A percentile compares a stretch with the other conserved stretches of the same genome.
These are phyloP conservation scores for Peniophora sp. DNA, from an alignment of 1,284 basidiomycete species.

Conservation along the genomic window DNA sequence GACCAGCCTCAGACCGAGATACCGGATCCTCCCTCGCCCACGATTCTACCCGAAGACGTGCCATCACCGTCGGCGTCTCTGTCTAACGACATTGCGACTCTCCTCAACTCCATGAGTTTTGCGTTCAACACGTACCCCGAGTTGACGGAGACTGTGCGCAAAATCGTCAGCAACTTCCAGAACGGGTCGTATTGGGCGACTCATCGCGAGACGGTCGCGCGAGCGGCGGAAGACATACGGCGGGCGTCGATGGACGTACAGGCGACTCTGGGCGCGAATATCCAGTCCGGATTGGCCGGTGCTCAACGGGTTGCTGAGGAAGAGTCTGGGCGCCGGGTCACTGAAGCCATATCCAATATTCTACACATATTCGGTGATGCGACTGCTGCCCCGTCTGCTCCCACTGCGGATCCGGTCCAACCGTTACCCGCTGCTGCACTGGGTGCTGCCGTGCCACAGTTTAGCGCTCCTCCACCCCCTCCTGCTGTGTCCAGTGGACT, in stretches of 20 bases:
- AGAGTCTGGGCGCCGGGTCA: conserved; percentile 54
- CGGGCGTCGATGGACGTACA: conserved; percentile 32
- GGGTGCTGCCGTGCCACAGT: background rate
- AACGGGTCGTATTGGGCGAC: conserved; percentile 60
- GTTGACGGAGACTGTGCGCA: conserved; percentile 55
- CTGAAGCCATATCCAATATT: conserved; percentile 54
- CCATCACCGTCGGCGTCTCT: conserved; percentile 35
- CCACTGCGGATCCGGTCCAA: background rate
- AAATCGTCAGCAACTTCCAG: conserved; percentile 50
- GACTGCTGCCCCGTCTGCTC: conserved; percentile 9
- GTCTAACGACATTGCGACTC: conserved; percentile 50
- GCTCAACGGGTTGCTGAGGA: conserved; percentile 43
- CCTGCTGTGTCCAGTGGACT: conserved; percentile 7
- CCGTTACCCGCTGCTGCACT: background rate
- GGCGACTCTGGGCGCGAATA: conserved; percentile 20
- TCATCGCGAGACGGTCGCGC: conserved; percentile 49
- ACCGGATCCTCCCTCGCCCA: conserved; percentile 26
- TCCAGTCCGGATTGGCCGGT: conserved; percentile 29
- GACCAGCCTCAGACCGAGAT: conserved; percentile 8
- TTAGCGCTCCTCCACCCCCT: conserved; percentile 12
- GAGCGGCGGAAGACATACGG: conserved; percentile 43
- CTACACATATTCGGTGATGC: conserved; percentile 45
- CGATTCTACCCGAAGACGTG: conserved; percentile 29
- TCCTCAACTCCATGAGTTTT: conserved; percentile 45
- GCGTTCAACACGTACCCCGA: conserved; percentile 61